A percentile compares a stretch with the other conserved stretches of the same genome.
phyloP scores from a whole-genome alignment of 176 grass and related monocot genomes.

The Triticum dicoccoides region DNA sequence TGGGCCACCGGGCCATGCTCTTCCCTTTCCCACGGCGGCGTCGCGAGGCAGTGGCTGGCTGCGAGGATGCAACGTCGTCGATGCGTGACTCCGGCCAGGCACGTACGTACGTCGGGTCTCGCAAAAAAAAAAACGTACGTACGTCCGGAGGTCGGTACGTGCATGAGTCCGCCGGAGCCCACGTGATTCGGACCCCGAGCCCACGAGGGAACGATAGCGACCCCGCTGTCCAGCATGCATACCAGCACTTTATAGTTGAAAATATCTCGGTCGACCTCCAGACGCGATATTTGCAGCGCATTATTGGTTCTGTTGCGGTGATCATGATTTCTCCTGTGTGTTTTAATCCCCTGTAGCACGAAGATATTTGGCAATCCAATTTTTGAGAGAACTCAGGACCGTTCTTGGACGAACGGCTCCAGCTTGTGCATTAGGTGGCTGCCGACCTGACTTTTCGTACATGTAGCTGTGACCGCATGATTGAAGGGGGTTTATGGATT shows the following conservation, averaged over 20 bases:
- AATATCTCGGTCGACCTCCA: not conserved
- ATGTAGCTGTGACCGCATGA: too few species aligned
- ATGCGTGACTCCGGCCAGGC: not conserved
- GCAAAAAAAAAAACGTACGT: too few species aligned
- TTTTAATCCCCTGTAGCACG: too few species aligned
- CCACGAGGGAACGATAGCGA: not conserved
- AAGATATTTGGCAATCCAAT: not conserved
- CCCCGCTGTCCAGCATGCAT: not conserved
- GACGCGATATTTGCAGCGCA: not conserved
- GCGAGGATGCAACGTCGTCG: not conserved
- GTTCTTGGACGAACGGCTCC: not conserved
- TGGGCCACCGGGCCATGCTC: not conserved
- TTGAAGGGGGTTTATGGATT: not conserved
- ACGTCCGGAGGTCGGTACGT: too few species aligned
- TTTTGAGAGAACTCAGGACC: not conserved
- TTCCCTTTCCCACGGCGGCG: not conserved
- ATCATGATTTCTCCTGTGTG: not conserved
- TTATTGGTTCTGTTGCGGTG: not conserved
- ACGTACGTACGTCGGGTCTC: too few species aligned
- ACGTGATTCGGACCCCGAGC: not conserved
- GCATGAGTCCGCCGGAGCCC: not conserved
- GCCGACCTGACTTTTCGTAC: not conserved
- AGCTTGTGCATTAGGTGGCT: not conserved
- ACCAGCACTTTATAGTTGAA: not conserved
- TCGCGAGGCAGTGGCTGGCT: conserved; percentile 7